Base-by-base conservation (phyloP, 257 asterid species). In the Anisodus acutangulus region DNA sequence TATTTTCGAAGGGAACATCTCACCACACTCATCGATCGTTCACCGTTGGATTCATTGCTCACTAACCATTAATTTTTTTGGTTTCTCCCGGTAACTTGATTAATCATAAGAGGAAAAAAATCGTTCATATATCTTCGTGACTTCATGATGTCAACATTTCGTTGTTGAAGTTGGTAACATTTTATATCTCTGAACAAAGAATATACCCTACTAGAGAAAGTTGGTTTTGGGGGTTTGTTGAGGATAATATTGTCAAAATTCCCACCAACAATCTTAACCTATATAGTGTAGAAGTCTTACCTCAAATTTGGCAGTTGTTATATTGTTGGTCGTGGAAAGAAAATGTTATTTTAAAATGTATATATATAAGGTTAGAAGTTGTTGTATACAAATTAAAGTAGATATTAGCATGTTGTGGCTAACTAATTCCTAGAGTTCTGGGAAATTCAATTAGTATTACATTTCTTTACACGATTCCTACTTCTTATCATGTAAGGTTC, bases 251-350 rank as follows among this genome's bases (percentile, higher is more conserved):
- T 17, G 80, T 45, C 59, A 72, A 43, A 12, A 11, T 47, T 11
- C n/a, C n/a, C 39, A 72, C 80, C 80, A 72, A 72, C 59, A 72
- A 72, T 47, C 57, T 72, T 19, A 12, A 15, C 47, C 41, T 47
- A 47, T 71, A 45, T 45, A 71, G 57, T 60, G 13, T 60, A 60
- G 67, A 60, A 60, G 13, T 6, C 64, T 58, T 58, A 9, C 69
- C 39, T 22, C 8, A 63, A 22, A 19, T 63, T 63, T 22, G 41
- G 3, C 16, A 19, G 6, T 22, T 63, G 13, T 63, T 63, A 64
- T 31, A 26, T 26, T 31, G 5, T 64, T 26, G 71, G 43, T 64
- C 13, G n/a, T 49, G 81, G 62, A 31, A 0, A 12, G 8, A 22
- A 6, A 76, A 51, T 13, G 39, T 5, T 6, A 69, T 15, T 37